Base-by-base conservation (phyloP, 768 basidiomycete species). In the Albatrellus ellisii region DNA sequence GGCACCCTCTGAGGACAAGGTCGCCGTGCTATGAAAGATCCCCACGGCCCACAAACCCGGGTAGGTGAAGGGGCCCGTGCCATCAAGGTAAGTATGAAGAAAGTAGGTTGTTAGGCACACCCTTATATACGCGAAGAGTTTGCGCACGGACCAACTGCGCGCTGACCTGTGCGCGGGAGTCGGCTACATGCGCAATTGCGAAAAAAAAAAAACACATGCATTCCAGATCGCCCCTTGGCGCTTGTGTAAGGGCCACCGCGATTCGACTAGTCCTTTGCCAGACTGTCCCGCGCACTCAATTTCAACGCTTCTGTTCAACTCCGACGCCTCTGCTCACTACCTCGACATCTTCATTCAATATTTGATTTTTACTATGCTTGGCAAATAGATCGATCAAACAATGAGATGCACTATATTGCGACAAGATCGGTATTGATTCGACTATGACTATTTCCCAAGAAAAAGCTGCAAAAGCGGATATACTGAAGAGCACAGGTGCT, bases 1-100 rank as follows among this genome's bases (percentile, higher is more conserved):
- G 46, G 44, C 27, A 43, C 52, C 52, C 52, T 29, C 15, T 26
- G 31, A n/a, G 52, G 52, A 53, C 52, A 53, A n/a, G 52, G 52
- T 53, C 52, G 52, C 52, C 52, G 52, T 53, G 52, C 52, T 49
- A 53, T 53, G 52, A 47, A 41, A 22, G 18, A 22, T 21, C 35
- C 35, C 35, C 35, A 21, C 17, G 35, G 35, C 35, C 35, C 35
- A 36, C 12, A 36, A 22, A 36, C 35, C 35, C 35, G 12, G 35
- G 35, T 36, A 36, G n/a, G 18, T 36, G 35, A 36, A 36, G 35
- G 35, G 35, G 21, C 15, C 35, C 25, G 25, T 36, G 35, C 35
- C 35, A 36, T 36, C 35, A 36, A 36, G 35, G 35, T 36, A 36
- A 36, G 35, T 36, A 36, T 36, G 35, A 36, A n/a, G 3, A 25